Base-by-base conservation (phyloP, 139 green algal species). In the Mesotaenium endlicherianum region DNA sequence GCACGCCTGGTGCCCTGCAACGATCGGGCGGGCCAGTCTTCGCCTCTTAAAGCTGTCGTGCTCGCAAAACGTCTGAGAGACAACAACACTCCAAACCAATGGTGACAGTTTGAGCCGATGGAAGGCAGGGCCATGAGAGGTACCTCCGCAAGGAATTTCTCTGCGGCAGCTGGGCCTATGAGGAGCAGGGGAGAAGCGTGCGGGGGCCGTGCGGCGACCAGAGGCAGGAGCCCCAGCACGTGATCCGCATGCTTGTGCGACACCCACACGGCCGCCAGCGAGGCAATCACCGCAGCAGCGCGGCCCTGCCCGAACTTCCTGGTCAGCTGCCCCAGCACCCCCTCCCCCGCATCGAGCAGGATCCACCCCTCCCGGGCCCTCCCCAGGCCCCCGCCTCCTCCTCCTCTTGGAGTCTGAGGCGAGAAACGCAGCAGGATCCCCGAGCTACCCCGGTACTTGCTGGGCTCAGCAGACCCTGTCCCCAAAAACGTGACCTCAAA, bases 381-480 rank as follows among this genome's bases (percentile, higher is more conserved):
- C 50, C 26, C 50, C 50, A 20, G 20, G 20, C 26, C 50, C 26
- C 50, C 50, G 20, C 26, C 50, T 64, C 50, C 26, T 26, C 50
- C 50, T 64, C 3, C n/a, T n/a, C n/a, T n/a, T n/a, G n/a, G n/a
- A 11, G 17, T 6, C 16, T 4, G 70, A n/a, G 3, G 20, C 2
- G 75, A 45, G 30, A n/a, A 75, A 11, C 43, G 11, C 34, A 88
- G 5, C 1, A 88, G 67, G 59, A 91, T 89, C 26, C 20, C 83
- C n/a, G 43, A 85, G 30, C 72, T 69, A 2, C 55, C 86, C 11
- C 86, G 80, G 30, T 90, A 87, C 75, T 88, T 88, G 58, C 57
- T 86, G 31, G 86, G 86, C 38, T 90, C 86, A 1, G 86, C 86
- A 34, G 8, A 88, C 16, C 86, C 86, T 3, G 86, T 90, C 53